phyloP scores from a whole-genome alignment of 192 early-diverging fungal species.

The Coemansia sp. region DNA sequence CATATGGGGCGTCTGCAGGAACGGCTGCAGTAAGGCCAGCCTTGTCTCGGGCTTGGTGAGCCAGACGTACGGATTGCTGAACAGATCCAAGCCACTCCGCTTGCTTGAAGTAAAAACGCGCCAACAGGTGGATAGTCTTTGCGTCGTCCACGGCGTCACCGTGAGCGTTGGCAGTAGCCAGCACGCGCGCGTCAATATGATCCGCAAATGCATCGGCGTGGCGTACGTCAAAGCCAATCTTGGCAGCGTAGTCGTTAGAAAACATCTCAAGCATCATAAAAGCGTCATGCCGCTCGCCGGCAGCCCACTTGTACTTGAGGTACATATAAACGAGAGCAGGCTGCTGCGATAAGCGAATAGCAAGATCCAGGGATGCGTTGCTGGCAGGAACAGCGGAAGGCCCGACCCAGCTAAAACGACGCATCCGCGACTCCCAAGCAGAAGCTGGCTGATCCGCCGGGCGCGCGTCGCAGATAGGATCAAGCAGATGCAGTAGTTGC shows the following conservation, averaged over 20 bases:
- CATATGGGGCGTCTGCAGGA: conserved; percentile 5
- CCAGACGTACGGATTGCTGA: conserved; percentile 24
- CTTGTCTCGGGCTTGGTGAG: conserved; percentile 25
- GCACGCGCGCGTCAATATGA: conserved; percentile 19
- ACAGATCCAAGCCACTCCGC: conserved; percentile 86
- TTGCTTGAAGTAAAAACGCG: conserved; percentile 87
- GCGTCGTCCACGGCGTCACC: conserved; percentile 13
- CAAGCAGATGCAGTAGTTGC: background rate
- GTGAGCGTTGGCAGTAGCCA: conserved; percentile 1
- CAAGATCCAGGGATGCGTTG: conserved; percentile 20
- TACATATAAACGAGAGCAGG: conserved; percentile 76
- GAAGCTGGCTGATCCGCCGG: background rate
- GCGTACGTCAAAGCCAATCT: conserved; percentile 39
- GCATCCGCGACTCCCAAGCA: conserved; percentile 20
- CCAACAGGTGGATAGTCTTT: conserved; percentile 54
- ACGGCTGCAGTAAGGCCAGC: conserved; percentile 3
- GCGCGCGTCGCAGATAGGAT: background rate
- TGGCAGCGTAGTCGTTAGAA: conserved; percentile 60
- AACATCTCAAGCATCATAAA: conserved; percentile 77
- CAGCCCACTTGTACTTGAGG: conserved; percentile 66
- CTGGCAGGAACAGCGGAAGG: background rate
- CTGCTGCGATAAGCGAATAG: conserved; percentile 38
- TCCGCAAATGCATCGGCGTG: conserved; percentile 32
- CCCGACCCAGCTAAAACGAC: conserved; percentile 8
- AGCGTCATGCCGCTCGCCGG: conserved; percentile 51